phyloP scores from a whole-genome alignment of 805 yeast species.

The Kuraishia cidri region DNA sequence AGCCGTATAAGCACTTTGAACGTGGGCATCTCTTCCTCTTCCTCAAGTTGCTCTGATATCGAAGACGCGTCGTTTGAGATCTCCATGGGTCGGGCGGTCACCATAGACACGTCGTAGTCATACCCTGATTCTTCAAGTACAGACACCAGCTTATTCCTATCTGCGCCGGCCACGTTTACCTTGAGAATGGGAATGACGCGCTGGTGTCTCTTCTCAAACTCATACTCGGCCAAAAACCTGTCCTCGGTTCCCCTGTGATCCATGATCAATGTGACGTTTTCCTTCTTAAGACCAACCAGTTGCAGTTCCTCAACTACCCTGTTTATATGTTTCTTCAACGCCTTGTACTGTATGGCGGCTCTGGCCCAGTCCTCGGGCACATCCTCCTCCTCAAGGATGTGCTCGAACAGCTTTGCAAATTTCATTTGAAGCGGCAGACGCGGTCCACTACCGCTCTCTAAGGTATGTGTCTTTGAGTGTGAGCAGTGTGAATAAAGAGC shows the following conservation, averaged over 20 bases:
- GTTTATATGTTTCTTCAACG: slow-evolving; percentile 57
- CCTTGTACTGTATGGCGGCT: slow-evolving; percentile 65
- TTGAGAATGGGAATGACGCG: slow-evolving; percentile 25
- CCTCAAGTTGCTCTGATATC: neutral
- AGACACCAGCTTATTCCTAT: neutral
- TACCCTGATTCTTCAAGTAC: slow-evolving; percentile 8
- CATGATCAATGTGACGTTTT: slow-evolving; percentile 8
- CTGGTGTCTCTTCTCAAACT: slow-evolving; percentile 14
- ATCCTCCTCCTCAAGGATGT: slow-evolving; percentile 47
- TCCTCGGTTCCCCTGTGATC: slow-evolving; percentile 15
- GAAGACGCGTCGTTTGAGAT: too few relatives aligned
- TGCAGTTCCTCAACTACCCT: slow-evolving; percentile 57
- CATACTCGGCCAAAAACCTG: slow-evolving; percentile 32
- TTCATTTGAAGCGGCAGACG: slow-evolving; percentile 35
- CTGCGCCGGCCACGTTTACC: slow-evolving; percentile 5
- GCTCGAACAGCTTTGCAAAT: slow-evolving; percentile 66
- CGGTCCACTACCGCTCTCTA: too few relatives aligned
- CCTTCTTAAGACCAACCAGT: slow-evolving; percentile 44
- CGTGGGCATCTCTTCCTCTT: neutral
- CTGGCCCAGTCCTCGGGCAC: slow-evolving; percentile 63
- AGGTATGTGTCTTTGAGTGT: too few relatives aligned
- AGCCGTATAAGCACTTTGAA: slow-evolving; percentile 23
- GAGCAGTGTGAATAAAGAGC: too few relatives aligned
- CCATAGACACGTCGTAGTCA: neutral
- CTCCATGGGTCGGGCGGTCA: neutral